phyloP scores from a whole-genome alignment of 805 yeast genomes.

The Schwanniomyces occidentalis region DNA sequence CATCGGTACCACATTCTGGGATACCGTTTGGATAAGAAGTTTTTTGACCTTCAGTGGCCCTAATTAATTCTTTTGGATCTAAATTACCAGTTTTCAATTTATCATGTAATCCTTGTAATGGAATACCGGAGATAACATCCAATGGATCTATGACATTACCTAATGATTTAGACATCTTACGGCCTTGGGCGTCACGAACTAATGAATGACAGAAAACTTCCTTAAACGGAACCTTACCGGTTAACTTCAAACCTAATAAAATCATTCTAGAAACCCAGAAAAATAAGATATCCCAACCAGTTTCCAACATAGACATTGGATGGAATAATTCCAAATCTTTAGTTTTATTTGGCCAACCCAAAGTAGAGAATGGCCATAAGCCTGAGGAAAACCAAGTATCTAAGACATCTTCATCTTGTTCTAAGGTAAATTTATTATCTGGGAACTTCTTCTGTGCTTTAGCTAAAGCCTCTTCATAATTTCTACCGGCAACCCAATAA shows the following conservation, averaged over 20 bases:
- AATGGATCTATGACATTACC: conserved; percentile 97
- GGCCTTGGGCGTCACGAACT: conserved; percentile 98
- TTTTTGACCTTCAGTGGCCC: conserved; percentile 85
- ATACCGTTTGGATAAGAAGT: conserved; percentile 93
- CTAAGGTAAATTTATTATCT: conserved; percentile 65
- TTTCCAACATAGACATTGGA: conserved; percentile 93
- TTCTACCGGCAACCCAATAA: conserved; percentile 92
- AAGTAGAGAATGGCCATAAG: conserved; percentile 94
- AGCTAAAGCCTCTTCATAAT: conserved; percentile 74
- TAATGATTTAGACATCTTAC: conserved; percentile 97
- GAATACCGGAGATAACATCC: conserved; percentile 89
- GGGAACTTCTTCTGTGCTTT: conserved; percentile 80
- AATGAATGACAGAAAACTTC: conserved; percentile 98
- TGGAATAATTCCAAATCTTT: conserved; percentile 73
- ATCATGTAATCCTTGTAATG: conserved; percentile 75
- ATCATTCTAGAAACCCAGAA: conserved; percentile 99
- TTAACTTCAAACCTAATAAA: conserved; percentile 82
- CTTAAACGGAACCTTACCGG: conserved; percentile 88
- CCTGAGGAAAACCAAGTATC: conserved; percentile 99
- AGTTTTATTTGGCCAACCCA: conserved; percentile 91
- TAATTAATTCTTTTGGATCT: conserved; percentile 83
- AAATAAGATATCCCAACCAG: conserved; percentile 99
- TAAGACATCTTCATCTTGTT: conserved; percentile 96
- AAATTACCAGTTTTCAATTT: conserved; percentile 80
- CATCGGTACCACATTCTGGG: conserved; percentile 99